These are phyloP conservation scores for Xylaria sp. DNA, from an alignment of 2,329 filamentous ascomycete species.

Conservation along the genomic window DNA sequence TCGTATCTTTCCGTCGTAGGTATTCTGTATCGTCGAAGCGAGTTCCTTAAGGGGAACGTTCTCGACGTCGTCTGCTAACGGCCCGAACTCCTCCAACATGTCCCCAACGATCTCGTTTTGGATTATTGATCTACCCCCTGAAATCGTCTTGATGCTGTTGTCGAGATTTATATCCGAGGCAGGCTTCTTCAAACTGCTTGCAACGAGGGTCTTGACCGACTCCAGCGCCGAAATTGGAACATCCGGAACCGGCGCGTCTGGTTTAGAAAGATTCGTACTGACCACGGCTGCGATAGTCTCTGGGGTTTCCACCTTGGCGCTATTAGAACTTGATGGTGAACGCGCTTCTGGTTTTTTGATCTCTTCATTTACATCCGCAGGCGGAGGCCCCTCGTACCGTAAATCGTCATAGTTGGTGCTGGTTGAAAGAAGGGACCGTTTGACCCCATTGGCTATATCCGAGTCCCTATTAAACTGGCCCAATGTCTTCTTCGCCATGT, in stretches of 20 bases:
- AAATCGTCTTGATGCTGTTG: conserved; percentile 23
- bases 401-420: conserved; percentile 25
- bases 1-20: conserved; percentile 38
- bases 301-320: conserved; percentile 1
- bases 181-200: conserved; percentile 21
- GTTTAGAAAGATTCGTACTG: conserved; percentile 3
- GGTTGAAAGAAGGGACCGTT: conserved; percentile 23
- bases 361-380: conserved; percentile 7
- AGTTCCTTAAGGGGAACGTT: conserved; percentile 41
- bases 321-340: background rate
- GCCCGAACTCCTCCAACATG: conserved; percentile 44
- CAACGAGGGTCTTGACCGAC: conserved; percentile 20
- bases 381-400: conserved; percentile 19
- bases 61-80: conserved; percentile 43
- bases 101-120: conserved; percentile 50
- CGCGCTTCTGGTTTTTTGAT: conserved; percentile 1
- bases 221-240: conserved; percentile 20
- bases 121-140: conserved; percentile 42
- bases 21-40: conserved; percentile 33
- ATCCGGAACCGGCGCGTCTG: conserved; percentile 16
- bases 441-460: conserved; percentile 24
- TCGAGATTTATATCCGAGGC: conserved; percentile 25
- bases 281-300: background rate
- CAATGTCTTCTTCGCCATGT: conserved; percentile 25
- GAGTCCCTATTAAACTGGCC: conserved; percentile 23